Evolutionary conservation across 202 grass and related monocot species (phyloP), one percentile per base, ranked within the genome.

Genomic region (Saccharum hybrid): DNA sequence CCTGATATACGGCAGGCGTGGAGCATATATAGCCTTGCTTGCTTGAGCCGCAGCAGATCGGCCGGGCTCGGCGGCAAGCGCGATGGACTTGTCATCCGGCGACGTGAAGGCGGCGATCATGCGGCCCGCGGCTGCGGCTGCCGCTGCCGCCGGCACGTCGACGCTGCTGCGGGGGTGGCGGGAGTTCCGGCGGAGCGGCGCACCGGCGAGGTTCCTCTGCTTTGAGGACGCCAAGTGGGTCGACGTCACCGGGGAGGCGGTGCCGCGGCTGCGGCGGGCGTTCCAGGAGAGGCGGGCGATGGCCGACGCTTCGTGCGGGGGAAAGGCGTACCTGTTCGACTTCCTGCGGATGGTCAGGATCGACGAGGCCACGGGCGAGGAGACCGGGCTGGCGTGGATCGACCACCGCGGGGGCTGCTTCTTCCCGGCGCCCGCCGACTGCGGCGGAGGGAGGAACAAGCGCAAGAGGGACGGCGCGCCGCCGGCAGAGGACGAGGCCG

Each of bases 301-400:
- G 8, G 3, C 83, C 0, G 90, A 93, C 18, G 92, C 87, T 1
- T 8, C 61, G 0, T 83, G 52, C 72, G 85, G 66, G 0, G 85
- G 73, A 8, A 61, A 60, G 62, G 45, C 21, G 4, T 91, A 78
- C 82, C 10, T 92, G n/a, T 85, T 98, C 66, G 96, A 98, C 65
- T 98, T 98, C 77, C 77, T 85, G 3, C 61, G 83, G 59, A 93
- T 91, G 92, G 74, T 26, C 26, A 88, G 80, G 80, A 86, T 95
- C 11, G 83, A 98, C 70, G 54, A 4, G 1, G 81, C 10, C 79
- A 93, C 87, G 31, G 77, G 87, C 14, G 79, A 76, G 43, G 78
- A 80, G 36, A 76, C 48, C 52, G 38, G 89, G 7, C 84, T 98
- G 21, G 96, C 73, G 19, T 98, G 92, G 96, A 98, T 98, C 60